Percentiles rank a stretch among this genome's conserved stretches.
Conservation (phyloP, 1,139 yeast species). For the Blastobotrys aristatus region DNA sequence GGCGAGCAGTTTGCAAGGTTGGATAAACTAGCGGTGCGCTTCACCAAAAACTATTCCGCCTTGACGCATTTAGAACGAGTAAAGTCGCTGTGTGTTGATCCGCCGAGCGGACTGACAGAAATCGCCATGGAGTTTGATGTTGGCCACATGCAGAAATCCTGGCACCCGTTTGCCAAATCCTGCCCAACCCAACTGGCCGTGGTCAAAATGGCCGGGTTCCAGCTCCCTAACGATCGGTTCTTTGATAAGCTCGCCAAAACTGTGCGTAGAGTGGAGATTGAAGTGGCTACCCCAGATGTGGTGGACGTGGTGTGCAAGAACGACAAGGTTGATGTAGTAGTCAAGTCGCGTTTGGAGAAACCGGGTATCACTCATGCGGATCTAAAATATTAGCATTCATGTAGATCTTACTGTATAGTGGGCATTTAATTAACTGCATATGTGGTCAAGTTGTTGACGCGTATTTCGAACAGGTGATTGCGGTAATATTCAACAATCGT, state of each 20-base stretch:
- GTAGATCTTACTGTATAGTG: too few species aligned
- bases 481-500: too few species aligned
- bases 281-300: constrained; percentile 1
- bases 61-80: constrained; percentile 15
- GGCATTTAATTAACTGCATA: too few species aligned
- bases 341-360: background rate
- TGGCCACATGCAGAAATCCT: constrained; percentile 12
- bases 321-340: background rate
- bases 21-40: constrained; percentile 1
- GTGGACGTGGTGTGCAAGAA: background rate
- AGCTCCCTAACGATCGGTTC: constrained; percentile 10
- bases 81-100: constrained; percentile 10
- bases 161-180: constrained; percentile 11
- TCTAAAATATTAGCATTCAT: background rate
- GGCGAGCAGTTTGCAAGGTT: constrained; percentile 5
- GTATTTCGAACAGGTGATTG: too few species aligned
- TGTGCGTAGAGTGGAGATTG: constrained; percentile 7
- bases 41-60: constrained; percentile 7
- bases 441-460: too few species aligned
- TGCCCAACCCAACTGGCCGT: constrained; percentile 1
- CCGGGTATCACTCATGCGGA: background rate
- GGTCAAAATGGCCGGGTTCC: constrained; percentile 11
- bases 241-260: constrained; percentile 7
- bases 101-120: constrained; percentile 8
- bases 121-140: constrained; percentile 10